Percentiles rank a stretch among this genome's conserved stretches.
These are phyloP conservation scores for Cordyceps javanica DNA, from an alignment of 2,329 filamentous ascomycete species.

Conservation along the genomic window DNA sequence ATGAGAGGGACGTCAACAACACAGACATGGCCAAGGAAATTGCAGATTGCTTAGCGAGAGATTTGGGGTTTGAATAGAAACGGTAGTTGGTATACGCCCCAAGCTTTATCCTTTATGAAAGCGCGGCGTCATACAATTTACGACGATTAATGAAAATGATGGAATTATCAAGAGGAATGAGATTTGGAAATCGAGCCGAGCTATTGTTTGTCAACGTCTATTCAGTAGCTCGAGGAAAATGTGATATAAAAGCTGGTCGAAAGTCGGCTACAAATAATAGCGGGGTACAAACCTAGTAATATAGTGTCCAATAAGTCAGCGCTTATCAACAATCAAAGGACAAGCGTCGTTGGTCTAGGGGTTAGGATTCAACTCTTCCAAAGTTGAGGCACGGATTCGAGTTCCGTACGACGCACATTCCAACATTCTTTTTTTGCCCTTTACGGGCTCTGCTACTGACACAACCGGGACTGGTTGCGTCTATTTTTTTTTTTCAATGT, in stretches of 20 bases:
- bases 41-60: slow-evolving; percentile 33
- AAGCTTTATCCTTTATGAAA: neutral
- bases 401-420: slow-evolving; percentile 20
- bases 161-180: too few species aligned
- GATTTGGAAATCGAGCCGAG: neutral
- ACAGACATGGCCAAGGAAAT: slow-evolving; percentile 41
- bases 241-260: too few species aligned
- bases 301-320: slow-evolving; percentile 5
- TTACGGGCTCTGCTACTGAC: neutral
- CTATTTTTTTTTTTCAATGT: neutral
- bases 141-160: neutral
- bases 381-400: slow-evolving; percentile 24
- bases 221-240: too few species aligned
- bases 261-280: too few species aligned
- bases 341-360: slow-evolving; percentile 22
- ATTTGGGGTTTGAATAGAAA: slow-evolving; percentile 19
- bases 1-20: slow-evolving; percentile 49
- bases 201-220: too few species aligned
- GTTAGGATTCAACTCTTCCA: slow-evolving; percentile 24
- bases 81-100: neutral
- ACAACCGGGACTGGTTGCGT: too few species aligned
- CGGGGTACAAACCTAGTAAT: too few species aligned
- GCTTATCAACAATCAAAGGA: neutral
- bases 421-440: slow-evolving; percentile 14
- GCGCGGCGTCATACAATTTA: too few species aligned